Conservation (phyloP, 805 yeast species). For the Wickerhamiella spandovensis region DNA sequence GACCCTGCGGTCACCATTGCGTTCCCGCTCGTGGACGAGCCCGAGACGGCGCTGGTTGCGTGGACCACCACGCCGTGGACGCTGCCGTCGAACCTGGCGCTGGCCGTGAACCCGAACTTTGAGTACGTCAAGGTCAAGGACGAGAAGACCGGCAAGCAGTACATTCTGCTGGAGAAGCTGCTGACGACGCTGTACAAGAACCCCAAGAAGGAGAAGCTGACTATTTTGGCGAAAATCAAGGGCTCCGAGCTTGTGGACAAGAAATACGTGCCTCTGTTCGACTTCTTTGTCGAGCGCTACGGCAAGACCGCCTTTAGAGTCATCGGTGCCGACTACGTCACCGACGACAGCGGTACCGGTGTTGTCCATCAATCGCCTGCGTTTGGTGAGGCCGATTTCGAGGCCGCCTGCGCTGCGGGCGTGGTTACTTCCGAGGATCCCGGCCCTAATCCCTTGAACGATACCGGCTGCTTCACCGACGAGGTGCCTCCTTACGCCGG, state of each 20-base stretch:
- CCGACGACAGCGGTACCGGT: constrained; percentile 96
- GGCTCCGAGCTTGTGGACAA: constrained; percentile 73
- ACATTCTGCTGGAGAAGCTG: constrained; percentile 72
- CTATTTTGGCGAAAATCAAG: constrained; percentile 62
- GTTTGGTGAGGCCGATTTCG: constrained; percentile 97
- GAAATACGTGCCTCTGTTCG: constrained; percentile 72
- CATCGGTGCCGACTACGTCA: constrained; percentile 69
- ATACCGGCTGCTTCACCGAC: constrained; percentile 67
- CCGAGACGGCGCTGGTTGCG: constrained; percentile 74
- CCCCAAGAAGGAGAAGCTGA: constrained; percentile 80
- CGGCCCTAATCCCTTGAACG: constrained; percentile 95
- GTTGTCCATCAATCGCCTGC: constrained; percentile 97
- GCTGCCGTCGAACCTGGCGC: constrained; percentile 81
- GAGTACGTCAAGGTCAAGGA: constrained; percentile 89
- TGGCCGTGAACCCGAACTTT: constrained; percentile 81
- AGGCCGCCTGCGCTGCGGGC: constrained; percentile 63
- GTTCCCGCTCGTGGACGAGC: constrained; percentile 69
- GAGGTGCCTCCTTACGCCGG: constrained; percentile 71
- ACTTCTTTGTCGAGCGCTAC: constrained; percentile 64
- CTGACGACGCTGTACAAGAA: constrained; percentile 81
- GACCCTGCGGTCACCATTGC: constrained; percentile 95
- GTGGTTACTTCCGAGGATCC: constrained; percentile 51
- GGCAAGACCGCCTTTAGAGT: constrained; percentile 67
- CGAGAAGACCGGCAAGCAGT: constrained; percentile 70
- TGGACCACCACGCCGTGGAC: constrained; percentile 99